phyloP scores from a whole-genome alignment of 345 rosid genomes.

The Melastoma malabathricum region DNA sequence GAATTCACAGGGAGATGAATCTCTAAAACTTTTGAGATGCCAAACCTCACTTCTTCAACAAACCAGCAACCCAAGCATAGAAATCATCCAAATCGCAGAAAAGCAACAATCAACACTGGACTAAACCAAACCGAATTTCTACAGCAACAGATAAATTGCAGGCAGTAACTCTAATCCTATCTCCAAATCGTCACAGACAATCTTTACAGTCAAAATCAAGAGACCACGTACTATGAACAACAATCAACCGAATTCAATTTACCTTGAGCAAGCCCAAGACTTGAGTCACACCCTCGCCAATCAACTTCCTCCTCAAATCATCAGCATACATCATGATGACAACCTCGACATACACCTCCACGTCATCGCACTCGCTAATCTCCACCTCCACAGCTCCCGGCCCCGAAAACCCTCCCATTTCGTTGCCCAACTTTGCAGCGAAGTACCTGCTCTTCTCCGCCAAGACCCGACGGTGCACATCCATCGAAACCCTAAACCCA shows the following conservation, averaged over 20 bases:
- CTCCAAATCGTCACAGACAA: no score
- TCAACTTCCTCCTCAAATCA: conserved; percentile 59
- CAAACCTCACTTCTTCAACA: no score
- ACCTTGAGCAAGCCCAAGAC: conserved; percentile 89
- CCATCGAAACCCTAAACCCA: conserved; percentile 57
- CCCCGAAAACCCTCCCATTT: conserved; percentile 25
- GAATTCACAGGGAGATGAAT: no score
- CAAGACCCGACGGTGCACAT: conserved; percentile 62
- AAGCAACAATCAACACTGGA: no score
- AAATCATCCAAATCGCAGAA: no score
- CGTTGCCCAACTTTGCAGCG: conserved; percentile 48
- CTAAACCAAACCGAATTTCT: no score
- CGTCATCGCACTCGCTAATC: conserved; percentile 87
- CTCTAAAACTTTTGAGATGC: no score
- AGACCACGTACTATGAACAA: no score
- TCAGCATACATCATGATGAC: conserved; percentile 76
- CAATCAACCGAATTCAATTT: not conserved
- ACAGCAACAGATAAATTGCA: no score
- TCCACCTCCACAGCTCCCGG: conserved; percentile 80
- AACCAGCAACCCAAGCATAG: no score
- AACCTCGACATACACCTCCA: conserved; percentile 81
- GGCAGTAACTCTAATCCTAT: no score
- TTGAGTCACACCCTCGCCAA: conserved; percentile 56
- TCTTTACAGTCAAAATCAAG: no score
- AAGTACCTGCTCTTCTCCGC: conserved; percentile 70